Percentiles rank a stretch among this genome's conserved stretches.
Evolutionary conservation across 2,329 filamentous ascomycete species (phyloP).

Genomic region (Sordariomycetes sp.): DNA sequence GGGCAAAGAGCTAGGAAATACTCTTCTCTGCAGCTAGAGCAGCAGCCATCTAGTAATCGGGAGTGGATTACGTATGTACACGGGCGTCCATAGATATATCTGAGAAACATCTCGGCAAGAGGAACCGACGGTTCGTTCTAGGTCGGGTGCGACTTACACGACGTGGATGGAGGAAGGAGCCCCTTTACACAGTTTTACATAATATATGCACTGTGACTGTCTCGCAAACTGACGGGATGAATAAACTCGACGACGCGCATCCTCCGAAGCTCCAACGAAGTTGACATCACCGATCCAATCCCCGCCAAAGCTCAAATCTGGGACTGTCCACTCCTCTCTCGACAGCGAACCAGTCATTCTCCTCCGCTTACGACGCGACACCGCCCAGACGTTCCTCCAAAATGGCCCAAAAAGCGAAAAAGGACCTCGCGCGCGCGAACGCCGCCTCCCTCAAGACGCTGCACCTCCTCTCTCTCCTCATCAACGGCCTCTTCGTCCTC

Average conservation of each 20-base stretch:
- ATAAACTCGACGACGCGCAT: neutral
- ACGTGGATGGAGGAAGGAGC: too few species aligned
- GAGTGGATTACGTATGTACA: too few species aligned
- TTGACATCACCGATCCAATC: neutral
- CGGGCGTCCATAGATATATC: too few species aligned
- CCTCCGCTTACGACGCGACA: neutral
- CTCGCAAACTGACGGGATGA: neutral
- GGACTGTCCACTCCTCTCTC: constrained; percentile 1
- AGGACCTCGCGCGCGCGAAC: constrained; percentile 65
- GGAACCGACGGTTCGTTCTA: too few species aligned
- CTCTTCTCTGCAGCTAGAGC: too few species aligned
- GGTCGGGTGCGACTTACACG: too few species aligned
- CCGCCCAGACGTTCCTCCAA: neutral
- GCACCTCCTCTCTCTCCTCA: constrained; percentile 57
- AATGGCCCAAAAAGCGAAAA: constrained; percentile 53
- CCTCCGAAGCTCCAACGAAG: neutral
- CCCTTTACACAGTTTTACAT: too few species aligned
- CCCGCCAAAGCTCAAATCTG: neutral
- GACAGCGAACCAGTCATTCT: neutral
- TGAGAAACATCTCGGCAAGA: too few species aligned
- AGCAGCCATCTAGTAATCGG: too few species aligned
- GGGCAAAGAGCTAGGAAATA: too few species aligned
- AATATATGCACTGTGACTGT: neutral
- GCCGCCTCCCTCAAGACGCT: constrained; percentile 64
- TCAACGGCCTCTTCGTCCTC: constrained; percentile 66